phyloP scores from a whole-genome alignment of 2,329 filamentous ascomycete species.

The Zymoseptoria pseudotritici region DNA sequence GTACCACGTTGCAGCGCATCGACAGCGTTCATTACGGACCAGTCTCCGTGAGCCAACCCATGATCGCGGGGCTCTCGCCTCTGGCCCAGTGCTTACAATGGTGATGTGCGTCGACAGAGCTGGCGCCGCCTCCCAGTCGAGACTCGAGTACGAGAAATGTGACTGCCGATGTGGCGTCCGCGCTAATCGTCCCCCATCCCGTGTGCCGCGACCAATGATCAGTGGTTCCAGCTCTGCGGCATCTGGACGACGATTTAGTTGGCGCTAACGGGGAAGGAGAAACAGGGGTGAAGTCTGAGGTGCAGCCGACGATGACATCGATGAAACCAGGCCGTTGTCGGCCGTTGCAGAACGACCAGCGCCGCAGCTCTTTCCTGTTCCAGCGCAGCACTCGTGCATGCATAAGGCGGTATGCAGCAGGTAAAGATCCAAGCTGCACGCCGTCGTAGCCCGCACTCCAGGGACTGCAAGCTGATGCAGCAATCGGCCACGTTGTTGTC shows the following conservation, averaged over 20 bases:
- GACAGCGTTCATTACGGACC: background rate
- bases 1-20: background rate
- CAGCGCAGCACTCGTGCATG: slow-evolving; percentile 14
- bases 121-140: background rate
- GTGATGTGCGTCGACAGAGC: background rate
- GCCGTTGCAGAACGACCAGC: slow-evolving; percentile 1
- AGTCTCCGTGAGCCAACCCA: background rate
- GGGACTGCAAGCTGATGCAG: background rate
- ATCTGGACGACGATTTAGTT: slow-evolving; percentile 11
- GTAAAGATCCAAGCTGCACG: background rate
- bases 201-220: slow-evolving; percentile 11
- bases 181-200: slow-evolving; percentile 5
- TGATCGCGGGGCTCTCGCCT: background rate
- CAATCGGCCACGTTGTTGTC: background rate
- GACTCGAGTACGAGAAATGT: background rate
- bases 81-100: background rate
- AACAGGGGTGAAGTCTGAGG: background rate
- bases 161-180: background rate
- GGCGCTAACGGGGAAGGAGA: slow-evolving; percentile 5
- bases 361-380: slow-evolving; percentile 12
- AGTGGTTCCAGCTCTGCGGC: slow-evolving; percentile 11
- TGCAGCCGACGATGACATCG: slow-evolving; percentile 12
- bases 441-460: background rate
- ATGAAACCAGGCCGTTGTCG: slow-evolving; percentile 8
- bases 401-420: background rate